phyloP scores from a whole-genome alignment of 805 yeast species.

The Scheffersomyces lignosus region DNA sequence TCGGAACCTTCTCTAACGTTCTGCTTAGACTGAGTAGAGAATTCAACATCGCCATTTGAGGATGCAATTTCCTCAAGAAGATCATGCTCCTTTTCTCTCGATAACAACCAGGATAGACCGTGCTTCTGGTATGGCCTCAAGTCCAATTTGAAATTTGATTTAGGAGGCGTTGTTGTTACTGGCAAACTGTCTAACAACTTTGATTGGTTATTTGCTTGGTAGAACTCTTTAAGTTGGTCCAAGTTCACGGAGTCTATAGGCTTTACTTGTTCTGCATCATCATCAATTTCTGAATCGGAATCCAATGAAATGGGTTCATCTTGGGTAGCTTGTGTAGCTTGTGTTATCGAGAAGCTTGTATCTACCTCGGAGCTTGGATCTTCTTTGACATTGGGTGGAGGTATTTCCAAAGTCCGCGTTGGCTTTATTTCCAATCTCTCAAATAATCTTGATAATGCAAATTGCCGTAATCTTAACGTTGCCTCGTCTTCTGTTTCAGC shows the following conservation, averaged over 20 bases:
- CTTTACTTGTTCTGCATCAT: constrained; percentile 17
- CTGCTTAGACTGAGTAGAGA: constrained; percentile 27
- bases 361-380: constrained; percentile 7
- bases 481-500: constrained; percentile 57
- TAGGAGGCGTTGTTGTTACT: constrained; percentile 55
- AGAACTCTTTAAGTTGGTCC: constrained; percentile 76
- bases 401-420: constrained; percentile 11
- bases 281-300: constrained; percentile 9
- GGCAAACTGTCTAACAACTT: constrained; percentile 59
- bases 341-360: not conserved
- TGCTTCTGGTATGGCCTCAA: constrained; percentile 80
- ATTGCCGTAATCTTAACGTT: constrained; percentile 51
- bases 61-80: constrained; percentile 34
- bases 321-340: not conserved
- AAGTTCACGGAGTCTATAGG: constrained; percentile 49
- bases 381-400: too few species aligned
- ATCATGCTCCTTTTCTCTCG: constrained; percentile 66
- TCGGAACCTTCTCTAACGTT: constrained; percentile 34
- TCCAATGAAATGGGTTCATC: constrained; percentile 8
- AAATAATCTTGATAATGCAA: constrained; percentile 56
- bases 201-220: constrained; percentile 67
- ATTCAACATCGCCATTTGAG: constrained; percentile 14
- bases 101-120: constrained; percentile 88
- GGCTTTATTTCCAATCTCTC: constrained; percentile 44
- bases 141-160: constrained; percentile 50